Base-by-base conservation (phyloP, 176 grass and related monocot species). In the Ensete ventricosum region DNA sequence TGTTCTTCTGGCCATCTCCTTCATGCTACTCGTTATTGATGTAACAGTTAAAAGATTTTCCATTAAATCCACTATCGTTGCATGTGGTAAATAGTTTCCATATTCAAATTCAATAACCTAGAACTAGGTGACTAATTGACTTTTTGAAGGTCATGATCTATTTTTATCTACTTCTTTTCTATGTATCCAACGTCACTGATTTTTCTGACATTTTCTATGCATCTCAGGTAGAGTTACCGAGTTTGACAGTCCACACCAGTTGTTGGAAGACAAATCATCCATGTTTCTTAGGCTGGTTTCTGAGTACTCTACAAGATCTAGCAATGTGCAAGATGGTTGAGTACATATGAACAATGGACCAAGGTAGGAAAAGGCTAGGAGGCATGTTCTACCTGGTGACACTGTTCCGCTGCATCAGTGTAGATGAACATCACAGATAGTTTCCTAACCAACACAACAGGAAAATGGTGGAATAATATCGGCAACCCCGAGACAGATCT, bases 241-340 rank as follows among this genome's bases (percentile, higher is more conserved):
- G 76, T 99, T 91, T 14, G 88, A 94, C 77, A 87, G 83, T 2
- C 95, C 95, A 62, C 84, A 82, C 24, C 85, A 27, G 64, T 82
- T 99, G 63, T 72, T 99, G 78, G 95, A 94, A 85, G 90, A 99
- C 55, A 91, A 88, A 54, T 89, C 83, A 26, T 99, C 95, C 17
- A 89, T 99, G 88, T 99, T 99, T 86, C 87, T 86, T 76, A 87
- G 87, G 84, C 82, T 94, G 57, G 95, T 99, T 52, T 90, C 90
- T 0, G 95, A 99, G 75, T 99, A 99, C 81, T 94, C 90, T 14
- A 88, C 86, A 54, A 85, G 95, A 49, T 91, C 95, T 11, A 91
- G 84, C 85, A 74, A 84, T 82, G 81, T 94, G 82, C 76, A 73
- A 78, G 88, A 91, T 34, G 58, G 65, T 84, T 91, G 88, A 81